Evolutionary conservation across 1,284 basidiomycete species (phyloP).

Genomic region (Pterulicium gracile): DNA sequence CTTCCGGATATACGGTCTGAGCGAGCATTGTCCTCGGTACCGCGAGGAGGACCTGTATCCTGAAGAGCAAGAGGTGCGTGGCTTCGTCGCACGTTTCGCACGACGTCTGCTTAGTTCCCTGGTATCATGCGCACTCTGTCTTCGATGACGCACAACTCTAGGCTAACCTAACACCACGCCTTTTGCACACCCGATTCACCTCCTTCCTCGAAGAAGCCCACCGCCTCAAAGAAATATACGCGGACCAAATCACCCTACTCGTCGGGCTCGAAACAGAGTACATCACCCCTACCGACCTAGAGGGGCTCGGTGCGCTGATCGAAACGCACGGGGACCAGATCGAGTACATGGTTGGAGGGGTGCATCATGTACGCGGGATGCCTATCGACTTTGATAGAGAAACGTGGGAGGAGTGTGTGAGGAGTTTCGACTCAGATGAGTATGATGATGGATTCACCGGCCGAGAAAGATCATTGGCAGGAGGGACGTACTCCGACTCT

Average conservation of each 20-base stretch:
- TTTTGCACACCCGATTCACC: slow-evolving; percentile 50
- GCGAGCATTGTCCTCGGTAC: slow-evolving; percentile 93
- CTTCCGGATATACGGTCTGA: slow-evolving; percentile 80
- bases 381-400: slow-evolving; percentile 88
- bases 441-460: slow-evolving; percentile 15
- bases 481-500: neutral
- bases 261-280: slow-evolving; percentile 93
- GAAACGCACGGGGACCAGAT: slow-evolving; percentile 37
- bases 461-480: slow-evolving; percentile 20
- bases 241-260: slow-evolving; percentile 61
- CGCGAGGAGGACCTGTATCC: slow-evolving; percentile 79
- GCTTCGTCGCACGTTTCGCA: too few relatives aligned
- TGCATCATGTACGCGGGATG: slow-evolving; percentile 84
- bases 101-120: too few relatives aligned
- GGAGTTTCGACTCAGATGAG: slow-evolving; percentile 23
- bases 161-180: slow-evolving; percentile 35
- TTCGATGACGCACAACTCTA: slow-evolving; percentile 16
- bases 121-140: slow-evolving; percentile 6
- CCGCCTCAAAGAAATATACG: slow-evolving; percentile 52
- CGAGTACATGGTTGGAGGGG: slow-evolving; percentile 88
- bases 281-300: slow-evolving; percentile 63
- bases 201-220: slow-evolving; percentile 70
- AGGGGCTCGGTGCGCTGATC: slow-evolving; percentile 42
- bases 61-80: slow-evolving; percentile 81
- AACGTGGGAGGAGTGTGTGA: slow-evolving; percentile 57